phyloP scores from a whole-genome alignment of 305 asterid genomes.

The Coffea humblotiana region DNA sequence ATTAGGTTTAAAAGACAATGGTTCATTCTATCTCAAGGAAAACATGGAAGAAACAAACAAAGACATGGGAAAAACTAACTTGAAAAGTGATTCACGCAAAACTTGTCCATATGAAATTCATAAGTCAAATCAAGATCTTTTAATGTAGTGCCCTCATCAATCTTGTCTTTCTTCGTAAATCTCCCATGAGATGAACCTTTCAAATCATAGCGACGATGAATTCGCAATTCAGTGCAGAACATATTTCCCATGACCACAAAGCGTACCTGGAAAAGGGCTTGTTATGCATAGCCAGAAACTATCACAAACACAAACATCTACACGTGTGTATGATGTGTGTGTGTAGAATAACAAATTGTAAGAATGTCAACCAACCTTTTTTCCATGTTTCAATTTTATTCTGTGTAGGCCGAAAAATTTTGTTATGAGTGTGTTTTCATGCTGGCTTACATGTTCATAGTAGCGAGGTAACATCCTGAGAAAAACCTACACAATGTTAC shows the following conservation, averaged over 20 bases:
- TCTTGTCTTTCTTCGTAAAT: constrained; percentile 68
- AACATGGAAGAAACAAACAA: constrained; percentile 3
- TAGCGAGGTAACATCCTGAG: constrained; percentile 85
- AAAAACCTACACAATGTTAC: constrained; percentile 52
- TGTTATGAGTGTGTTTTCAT: constrained; percentile 91
- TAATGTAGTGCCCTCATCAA: constrained; percentile 74
- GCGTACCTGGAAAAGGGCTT: constrained; percentile 60
- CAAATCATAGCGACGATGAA: constrained; percentile 92
- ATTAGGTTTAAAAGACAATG: neutral
- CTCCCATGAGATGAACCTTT: constrained; percentile 95
- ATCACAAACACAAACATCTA: neutral
- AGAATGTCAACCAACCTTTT: constrained; percentile 53
- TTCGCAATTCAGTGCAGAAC: constrained; percentile 89
- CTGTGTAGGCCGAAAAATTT: constrained; percentile 89
- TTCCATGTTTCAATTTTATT: constrained; percentile 62
- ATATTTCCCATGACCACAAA: constrained; percentile 98
- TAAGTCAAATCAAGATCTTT: constrained; percentile 88
- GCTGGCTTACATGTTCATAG: constrained; percentile 68
- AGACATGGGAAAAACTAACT: constrained; percentile 37
- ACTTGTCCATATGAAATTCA: constrained; percentile 91
- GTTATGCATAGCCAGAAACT: neutral
- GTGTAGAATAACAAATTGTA: neutral
- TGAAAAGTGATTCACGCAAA: constrained; percentile 75
- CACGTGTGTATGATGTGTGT: neutral
- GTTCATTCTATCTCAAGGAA: neutral